These are phyloP conservation scores for Phialocephala sp. DNA, from an alignment of 2,329 filamentous ascomycete species.

Conservation along the genomic window DNA sequence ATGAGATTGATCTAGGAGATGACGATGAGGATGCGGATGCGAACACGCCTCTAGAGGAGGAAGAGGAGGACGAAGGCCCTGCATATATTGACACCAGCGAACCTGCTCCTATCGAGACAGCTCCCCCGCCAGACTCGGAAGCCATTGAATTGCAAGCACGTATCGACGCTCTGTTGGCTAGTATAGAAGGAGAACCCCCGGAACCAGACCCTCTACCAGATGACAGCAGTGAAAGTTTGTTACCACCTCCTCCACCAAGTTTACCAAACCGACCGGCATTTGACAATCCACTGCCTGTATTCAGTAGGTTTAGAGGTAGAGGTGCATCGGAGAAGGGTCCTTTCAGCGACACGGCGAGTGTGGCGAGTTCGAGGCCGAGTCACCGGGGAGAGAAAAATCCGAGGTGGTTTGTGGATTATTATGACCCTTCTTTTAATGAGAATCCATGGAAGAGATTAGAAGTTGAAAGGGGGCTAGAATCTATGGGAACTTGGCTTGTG, in stretches of 20 bases:
- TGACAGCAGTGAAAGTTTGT: not conserved
- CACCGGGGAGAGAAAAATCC: constrained; percentile 48
- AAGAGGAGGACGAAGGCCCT: constrained; percentile 19
- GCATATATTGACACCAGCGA: constrained; percentile 20
- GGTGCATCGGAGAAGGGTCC: not conserved
- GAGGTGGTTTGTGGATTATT: constrained; percentile 70
- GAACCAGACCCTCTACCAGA: not conserved
- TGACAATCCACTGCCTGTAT: constrained; percentile 18
- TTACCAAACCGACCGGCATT: constrained; percentile 25
- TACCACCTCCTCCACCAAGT: constrained; percentile 10
- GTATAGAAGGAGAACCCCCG: constrained; percentile 18
- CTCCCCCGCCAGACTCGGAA: constrained; percentile 33
- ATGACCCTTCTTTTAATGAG: constrained; percentile 70
- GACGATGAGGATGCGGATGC: constrained; percentile 27
- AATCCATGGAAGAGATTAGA: constrained; percentile 74
- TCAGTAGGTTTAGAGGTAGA: constrained; percentile 21
- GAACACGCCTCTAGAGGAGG: constrained; percentile 16
- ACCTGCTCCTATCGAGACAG: constrained; percentile 13
- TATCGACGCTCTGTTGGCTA: constrained; percentile 38
- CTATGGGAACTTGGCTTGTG: constrained; percentile 54
- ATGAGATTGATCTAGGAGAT: constrained; percentile 37
- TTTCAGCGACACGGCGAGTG: constrained; percentile 22
- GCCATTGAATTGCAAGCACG: constrained; percentile 34
- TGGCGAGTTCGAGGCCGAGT: constrained; percentile 25
- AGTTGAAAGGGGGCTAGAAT: constrained; percentile 49